Evolutionary conservation across 1,284 basidiomycete genomes (phyloP), one percentile per base, ranked within the genome.

Genomic region (Trichosporon sp.): DNA sequence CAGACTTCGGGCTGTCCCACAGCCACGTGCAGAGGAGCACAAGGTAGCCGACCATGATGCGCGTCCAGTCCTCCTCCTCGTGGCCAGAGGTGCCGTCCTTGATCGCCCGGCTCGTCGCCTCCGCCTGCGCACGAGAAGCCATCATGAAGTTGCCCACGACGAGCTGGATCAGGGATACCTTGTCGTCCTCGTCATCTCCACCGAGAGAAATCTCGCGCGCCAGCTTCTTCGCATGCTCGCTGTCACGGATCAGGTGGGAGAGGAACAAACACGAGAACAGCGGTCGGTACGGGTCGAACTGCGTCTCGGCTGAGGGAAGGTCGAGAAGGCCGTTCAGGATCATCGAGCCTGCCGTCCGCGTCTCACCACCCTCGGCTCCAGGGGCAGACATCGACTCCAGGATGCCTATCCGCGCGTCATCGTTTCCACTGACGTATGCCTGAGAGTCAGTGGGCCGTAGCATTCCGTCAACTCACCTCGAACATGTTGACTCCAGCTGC

Each of bases 1-100:
- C 94, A 0, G 92, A 91, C 68, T 87, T 88, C 0, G 94, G 91
- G 75, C 96, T 94, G 77, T 98, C 95, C 94, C 95, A 98, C n/a
- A 98, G 86, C 96, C 96, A 99, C 68, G 93, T 92, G 16, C 89
- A 88, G 21, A 99, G 86, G 64, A 97, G 84, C 51, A 90, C 89
- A 56, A 98, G 86, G 81, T 98, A 96, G 0, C 91, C 92, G 4
- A 93, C 90, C 79, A 95, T 90, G 71, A 98, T 86, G 71, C 94
- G 87, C 74, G 94, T 93, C 94, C 95, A 98, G 76, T 96, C 94
- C 69, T 83, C 80, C 61, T 81, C 83, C 68, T 82, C 80, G 54
- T 63, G 65, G 2, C 59, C 59, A 4, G 14, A 11, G 5, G 59
- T 16, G 2, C 78, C 80, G 54, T 81, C 80, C 72, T 79, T 81